phyloP scores from a whole-genome alignment of 1,139 yeast genomes.

The Yamadazyma oceani region DNA sequence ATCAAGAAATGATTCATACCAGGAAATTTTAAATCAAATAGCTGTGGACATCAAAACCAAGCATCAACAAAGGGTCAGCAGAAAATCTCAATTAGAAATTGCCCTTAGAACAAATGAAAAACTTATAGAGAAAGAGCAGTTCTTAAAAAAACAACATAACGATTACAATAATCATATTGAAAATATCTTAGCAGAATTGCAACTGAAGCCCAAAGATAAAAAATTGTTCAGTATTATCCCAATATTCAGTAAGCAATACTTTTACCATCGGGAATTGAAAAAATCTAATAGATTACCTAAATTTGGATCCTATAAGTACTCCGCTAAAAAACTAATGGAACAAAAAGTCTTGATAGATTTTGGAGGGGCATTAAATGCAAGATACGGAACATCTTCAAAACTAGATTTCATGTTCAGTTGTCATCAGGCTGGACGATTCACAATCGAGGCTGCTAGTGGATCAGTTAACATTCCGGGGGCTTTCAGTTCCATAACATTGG shows the following conservation, averaged over 20 bases:
- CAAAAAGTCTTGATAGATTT: conserved; percentile 65
- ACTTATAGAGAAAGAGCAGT: conserved; percentile 59
- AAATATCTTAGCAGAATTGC: conserved; percentile 60
- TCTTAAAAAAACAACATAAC: conserved; percentile 58
- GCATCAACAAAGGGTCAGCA: conserved; percentile 61
- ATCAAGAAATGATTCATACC: conserved; percentile 71
- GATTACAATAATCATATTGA: conserved; percentile 75
- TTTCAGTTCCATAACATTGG: conserved; percentile 54
- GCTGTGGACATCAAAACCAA: conserved; percentile 84
- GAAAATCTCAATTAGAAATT: conserved; percentile 61
- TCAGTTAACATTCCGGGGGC: conserved; percentile 54
- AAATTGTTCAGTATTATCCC: conserved; percentile 54
- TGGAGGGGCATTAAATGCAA: conserved; percentile 45
- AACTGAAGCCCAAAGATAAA: conserved; percentile 52
- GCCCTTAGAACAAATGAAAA: conserved; percentile 62
- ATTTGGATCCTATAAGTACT: conserved; percentile 82
- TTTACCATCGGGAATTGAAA: conserved; percentile 71
- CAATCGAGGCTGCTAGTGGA: conserved; percentile 59
- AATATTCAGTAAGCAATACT: conserved; percentile 77
- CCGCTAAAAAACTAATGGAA: conserved; percentile 74
- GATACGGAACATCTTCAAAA: conserved; percentile 55
- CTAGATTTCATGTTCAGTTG: conserved; percentile 76
- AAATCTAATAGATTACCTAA: conserved; percentile 67
- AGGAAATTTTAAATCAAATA: conserved; percentile 75
- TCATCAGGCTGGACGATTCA: conserved; percentile 70